Percentiles rank a stretch among this genome's conserved stretches.
phyloP scores from a whole-genome alignment of 768 basidiomycete genomes.

The Hydnomerulius pinastri region DNA sequence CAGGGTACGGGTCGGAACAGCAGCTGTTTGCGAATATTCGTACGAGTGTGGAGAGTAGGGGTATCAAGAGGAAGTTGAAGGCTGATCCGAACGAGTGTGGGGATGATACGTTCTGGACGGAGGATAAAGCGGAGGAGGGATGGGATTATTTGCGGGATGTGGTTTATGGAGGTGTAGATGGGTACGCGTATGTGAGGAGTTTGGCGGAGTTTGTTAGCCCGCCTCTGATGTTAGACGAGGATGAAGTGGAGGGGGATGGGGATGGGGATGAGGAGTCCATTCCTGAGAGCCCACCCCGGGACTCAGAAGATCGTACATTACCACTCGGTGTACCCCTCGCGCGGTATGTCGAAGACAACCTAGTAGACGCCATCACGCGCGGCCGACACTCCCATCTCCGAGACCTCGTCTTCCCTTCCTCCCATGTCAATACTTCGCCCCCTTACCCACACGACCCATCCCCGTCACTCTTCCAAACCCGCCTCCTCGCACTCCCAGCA shows the following conservation, averaged over 20 bases:
- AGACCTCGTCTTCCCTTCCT: slow-evolving; percentile 20
- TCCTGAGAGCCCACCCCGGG: slow-evolving; percentile 9
- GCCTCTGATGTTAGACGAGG: slow-evolving; percentile 15
- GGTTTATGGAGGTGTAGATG: slow-evolving; percentile 81
- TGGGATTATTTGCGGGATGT: slow-evolving; percentile 70
- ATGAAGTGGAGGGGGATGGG: too few relatives aligned
- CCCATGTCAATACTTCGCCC: background rate
- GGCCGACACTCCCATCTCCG: slow-evolving; percentile 42
- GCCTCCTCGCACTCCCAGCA: slow-evolving; percentile 13
- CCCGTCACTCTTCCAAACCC: slow-evolving; percentile 12
- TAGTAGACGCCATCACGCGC: slow-evolving; percentile 42
- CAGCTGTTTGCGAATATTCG: slow-evolving; percentile 38
- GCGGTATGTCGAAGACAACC: slow-evolving; percentile 40
- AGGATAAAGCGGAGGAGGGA: slow-evolving; percentile 49
- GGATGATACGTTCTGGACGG: slow-evolving; percentile 47
- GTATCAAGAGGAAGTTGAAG: slow-evolving; percentile 18
- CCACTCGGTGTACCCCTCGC: slow-evolving; percentile 38
- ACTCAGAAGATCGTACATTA: background rate
- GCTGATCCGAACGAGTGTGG: slow-evolving; percentile 11
- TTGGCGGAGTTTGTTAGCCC: slow-evolving; percentile 67
- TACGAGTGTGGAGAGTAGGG: slow-evolving; percentile 36
- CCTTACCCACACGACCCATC: background rate
- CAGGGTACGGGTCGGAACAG: slow-evolving; percentile 15
- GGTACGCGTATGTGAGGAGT: slow-evolving; percentile 74
- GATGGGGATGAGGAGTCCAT: background rate